Base-by-base conservation (phyloP, 1,284 basidiomycete species). In the Pascua sp. region DNA sequence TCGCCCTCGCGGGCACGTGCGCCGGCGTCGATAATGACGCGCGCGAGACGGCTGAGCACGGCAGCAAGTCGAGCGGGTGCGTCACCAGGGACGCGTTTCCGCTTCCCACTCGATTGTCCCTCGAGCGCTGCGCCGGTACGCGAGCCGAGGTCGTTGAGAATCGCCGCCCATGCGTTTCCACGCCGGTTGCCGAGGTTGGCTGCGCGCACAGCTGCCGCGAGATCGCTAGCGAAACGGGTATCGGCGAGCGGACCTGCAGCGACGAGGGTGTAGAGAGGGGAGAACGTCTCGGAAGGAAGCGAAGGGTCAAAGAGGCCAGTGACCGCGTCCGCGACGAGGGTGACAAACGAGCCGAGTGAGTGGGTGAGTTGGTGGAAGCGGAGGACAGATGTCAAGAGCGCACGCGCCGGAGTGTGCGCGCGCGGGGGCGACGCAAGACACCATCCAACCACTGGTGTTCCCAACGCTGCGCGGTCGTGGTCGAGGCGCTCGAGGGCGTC, bases 351-450 rank as follows among this genome's bases (percentile, higher is more conserved):
- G 7, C 59, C 52, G 0, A 71, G 49, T 0, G 66, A 57, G 49
- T 69, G 71, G 0, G 73, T 73, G 32, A 73, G 67, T 9, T 58
- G 55, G 49, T 69, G 65, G 51, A 66, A 73, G 16, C 60, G 59
- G 13, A 69, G 58, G 2, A 69, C 48, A 1, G 65, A 62, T 2
- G 62, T 49, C 3, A 75, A 63, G 1, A 72, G 49, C 0, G 52
- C 46, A 9, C 49, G 49, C 1, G 68, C 58, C 3, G 55, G 48
- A 10, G 46, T 39, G 18, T 61, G 59, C 2, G 54, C 51, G 15
- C 59, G 49, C 11, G 50, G 38, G 2, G 64, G 64, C 8, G 57
- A 51, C 1, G 69, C 70, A 7, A 72, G 53, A 52, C 68, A 69
- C 68, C 68, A 73, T 37, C 65, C 65, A 5, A 73, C 47, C 1